Evolutionary conservation across 495 filamentous ascomycete genomes (phyloP), one percentile per base, ranked within the genome.

Genomic region (Penicillium paradoxum): DNA sequence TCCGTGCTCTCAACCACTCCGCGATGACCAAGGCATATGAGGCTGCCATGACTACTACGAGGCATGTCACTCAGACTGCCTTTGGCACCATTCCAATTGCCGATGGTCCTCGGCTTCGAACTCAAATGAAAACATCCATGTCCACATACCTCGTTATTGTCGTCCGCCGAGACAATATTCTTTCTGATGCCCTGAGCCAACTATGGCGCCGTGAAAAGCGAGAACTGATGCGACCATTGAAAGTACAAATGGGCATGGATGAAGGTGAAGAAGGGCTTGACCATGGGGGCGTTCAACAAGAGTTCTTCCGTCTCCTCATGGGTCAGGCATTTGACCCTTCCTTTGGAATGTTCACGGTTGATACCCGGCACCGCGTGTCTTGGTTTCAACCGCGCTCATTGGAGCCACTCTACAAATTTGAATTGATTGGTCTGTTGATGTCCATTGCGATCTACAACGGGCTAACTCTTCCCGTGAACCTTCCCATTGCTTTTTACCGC

Each of bases 401-500:
- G 32, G 90, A 93, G 59, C 86, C 88, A 2, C 70, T 89, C 5
- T 91, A 92, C 78, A 92, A 91, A 57, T 97, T 87, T 62, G 91
- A 98, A 67, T 79, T 97, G 2, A 71, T 96, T 29, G 93, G 93
- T 3, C 65, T 96, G n/a, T 67, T 97, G 39, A 78, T 96, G 52
- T 91, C 86, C 0, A 73, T 98, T 3, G 93, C 93, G n/a, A 78
- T 97, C 17, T 96, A 95, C 70, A 98, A 97, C 56, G 91, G 91
- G 1, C 76, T 96, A 17, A 95, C 89, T 0, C 74, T 98, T 1
- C 92, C 92, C 1, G 74, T 97, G 49, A 95, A 84, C 4, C 91
- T 98, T 54, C 93, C 93, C 6, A 80, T 79, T 43, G 85, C 84
- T 0, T 80, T 97, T 24, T 98, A 98, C 67, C 79, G 82, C 49